Evolutionary conservation across 2,329 filamentous ascomycete species (phyloP).

Genomic region (Claviceps fusiformis): DNA sequence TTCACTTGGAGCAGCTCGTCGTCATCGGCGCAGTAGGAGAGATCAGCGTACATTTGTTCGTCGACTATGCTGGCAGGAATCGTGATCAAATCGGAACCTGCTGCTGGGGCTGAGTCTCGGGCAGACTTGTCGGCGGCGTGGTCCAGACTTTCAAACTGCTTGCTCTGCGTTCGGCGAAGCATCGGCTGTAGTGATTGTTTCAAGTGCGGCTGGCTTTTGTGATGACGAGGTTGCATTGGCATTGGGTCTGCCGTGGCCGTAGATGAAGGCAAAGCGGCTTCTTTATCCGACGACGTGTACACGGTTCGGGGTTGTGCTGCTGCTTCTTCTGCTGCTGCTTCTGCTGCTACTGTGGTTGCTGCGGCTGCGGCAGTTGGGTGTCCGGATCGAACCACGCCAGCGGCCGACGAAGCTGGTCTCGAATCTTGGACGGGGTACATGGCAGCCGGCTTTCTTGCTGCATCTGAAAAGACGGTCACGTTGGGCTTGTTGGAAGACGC

Average conservation of each 20-base stretch:
- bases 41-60: constrained; percentile 10
- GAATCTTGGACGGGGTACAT: constrained; percentile 4
- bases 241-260: constrained; percentile 10
- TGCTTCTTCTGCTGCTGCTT: no score
- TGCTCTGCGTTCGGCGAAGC: constrained; percentile 32
- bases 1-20: constrained; percentile 13
- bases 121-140: constrained; percentile 3
- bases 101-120: not conserved
- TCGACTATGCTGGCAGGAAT: constrained; percentile 6
- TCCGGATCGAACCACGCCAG: not conserved
- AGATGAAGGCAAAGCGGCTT: not conserved
- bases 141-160: constrained; percentile 19
- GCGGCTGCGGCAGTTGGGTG: not conserved
- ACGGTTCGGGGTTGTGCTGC: constrained; percentile 1
- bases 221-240: constrained; percentile 29
- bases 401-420: constrained; percentile 3
- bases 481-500: constrained; percentile 1
- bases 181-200: constrained; percentile 26
- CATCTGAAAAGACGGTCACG: not conserved
- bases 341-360: no score
- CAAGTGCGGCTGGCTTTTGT: constrained; percentile 41
- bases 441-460: constrained; percentile 12
- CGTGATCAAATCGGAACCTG: constrained; percentile 5
- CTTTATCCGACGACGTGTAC: constrained; percentile 3
- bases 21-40: constrained; percentile 14